Evolutionary conservation across 1,139 yeast species (phyloP).

Genomic region (Zygoascus meyerae): DNA sequence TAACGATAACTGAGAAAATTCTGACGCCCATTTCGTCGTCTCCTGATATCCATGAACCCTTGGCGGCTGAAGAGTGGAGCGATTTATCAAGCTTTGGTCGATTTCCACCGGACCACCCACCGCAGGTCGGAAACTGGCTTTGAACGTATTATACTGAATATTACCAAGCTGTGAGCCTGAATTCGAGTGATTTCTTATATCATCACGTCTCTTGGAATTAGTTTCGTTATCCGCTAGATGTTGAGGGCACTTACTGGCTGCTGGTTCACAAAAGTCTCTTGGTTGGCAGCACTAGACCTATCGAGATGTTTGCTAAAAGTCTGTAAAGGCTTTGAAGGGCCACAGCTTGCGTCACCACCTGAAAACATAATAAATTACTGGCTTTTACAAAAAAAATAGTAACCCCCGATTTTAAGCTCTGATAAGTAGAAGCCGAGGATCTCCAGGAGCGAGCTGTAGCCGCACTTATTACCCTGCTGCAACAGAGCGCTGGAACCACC

Average conservation of each 20-base stretch:
- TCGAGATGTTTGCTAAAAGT: constrained; percentile 8
- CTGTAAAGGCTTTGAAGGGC: constrained; percentile 32
- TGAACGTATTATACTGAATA: too few species aligned
- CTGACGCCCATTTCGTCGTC: background rate
- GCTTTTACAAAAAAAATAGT: background rate
- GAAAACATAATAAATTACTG: constrained; percentile 10
- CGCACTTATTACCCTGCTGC: too few species aligned
- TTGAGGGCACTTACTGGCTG: constrained; percentile 10
- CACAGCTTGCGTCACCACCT: constrained; percentile 22
- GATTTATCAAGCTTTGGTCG: too few species aligned
- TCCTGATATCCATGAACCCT: too few species aligned
- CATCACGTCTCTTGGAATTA: background rate
- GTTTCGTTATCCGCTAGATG: background rate
- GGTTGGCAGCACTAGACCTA: background rate
- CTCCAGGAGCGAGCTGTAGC: too few species aligned
- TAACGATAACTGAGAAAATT: background rate
- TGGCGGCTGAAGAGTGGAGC: too few species aligned
- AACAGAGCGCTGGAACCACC: background rate
- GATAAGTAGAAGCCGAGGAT: background rate
- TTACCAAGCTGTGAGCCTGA: too few species aligned
- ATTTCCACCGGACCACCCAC: too few species aligned
- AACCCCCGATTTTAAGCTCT: background rate
- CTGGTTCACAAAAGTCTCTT: constrained; percentile 3
- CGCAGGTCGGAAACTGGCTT: too few species aligned
- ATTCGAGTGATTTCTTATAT: background rate